Conservation (phyloP, 495 filamentous ascomycete genomes). For the Massariosphaeria phaeospora region DNA sequence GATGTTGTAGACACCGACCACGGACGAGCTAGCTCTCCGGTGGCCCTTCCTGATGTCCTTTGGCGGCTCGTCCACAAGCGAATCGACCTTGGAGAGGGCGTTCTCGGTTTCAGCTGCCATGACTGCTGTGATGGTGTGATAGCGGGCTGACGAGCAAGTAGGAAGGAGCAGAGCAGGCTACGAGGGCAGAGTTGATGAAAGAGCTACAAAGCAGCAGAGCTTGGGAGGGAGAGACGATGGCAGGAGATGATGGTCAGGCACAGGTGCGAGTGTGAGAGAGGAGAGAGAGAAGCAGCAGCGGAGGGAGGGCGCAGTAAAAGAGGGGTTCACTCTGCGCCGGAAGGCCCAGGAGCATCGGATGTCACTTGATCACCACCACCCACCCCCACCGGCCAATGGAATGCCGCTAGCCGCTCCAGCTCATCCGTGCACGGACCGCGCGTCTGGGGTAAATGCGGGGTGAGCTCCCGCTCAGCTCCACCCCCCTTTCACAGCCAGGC, state of each 20-base stretch:
- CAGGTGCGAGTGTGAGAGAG: constrained; percentile 12
- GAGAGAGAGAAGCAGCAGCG: constrained; percentile 16
- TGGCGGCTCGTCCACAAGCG: constrained; percentile 70
- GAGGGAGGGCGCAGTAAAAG: constrained; percentile 16
- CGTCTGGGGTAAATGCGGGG: constrained; percentile 27
- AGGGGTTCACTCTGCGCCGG: constrained; percentile 25
- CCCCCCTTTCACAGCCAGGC: constrained; percentile 3
- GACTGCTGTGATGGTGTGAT: constrained; percentile 36
- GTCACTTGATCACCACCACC: constrained; percentile 33
- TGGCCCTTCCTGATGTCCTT: constrained; percentile 59
- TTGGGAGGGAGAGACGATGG: constrained; percentile 6
- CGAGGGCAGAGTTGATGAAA: background rate
- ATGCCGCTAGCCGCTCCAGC: constrained; percentile 14
- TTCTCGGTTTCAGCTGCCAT: constrained; percentile 53
- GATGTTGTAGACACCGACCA: constrained; percentile 71
- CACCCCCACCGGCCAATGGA: too few relatives aligned
- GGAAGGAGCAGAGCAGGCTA: background rate
- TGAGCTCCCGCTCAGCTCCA: background rate
- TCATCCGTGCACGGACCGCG: constrained; percentile 9
- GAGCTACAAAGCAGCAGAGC: background rate
- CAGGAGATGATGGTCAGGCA: constrained; percentile 1
- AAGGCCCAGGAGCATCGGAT: constrained; percentile 7
- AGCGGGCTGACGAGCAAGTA: background rate
- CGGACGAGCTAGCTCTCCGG: constrained; percentile 62
- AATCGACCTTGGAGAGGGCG: constrained; percentile 76